Evolutionary conservation across 208 protist genomes (phyloP).

Genomic region (Angomonas deanei): DNA sequence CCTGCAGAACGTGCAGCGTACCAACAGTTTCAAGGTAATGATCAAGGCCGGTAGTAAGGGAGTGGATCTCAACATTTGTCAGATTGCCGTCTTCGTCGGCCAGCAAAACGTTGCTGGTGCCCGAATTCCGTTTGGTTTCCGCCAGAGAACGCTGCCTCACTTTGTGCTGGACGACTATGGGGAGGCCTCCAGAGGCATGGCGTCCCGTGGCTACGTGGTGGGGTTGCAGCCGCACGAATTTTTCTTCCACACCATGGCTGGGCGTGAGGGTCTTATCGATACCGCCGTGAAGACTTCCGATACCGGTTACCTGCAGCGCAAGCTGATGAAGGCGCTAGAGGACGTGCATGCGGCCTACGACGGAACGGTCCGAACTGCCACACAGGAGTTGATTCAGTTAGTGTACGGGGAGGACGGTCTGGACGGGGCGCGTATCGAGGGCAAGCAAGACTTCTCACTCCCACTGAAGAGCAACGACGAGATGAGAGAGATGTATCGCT

Average conservation of each 20-base stretch:
- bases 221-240: conserved; percentile 99
- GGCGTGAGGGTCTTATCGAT: conserved; percentile 99
- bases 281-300: conserved; percentile 99
- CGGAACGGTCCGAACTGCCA: conserved; percentile 96
- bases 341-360: conserved; percentile 98
- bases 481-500: conserved; percentile 61
- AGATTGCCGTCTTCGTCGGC: conserved; percentile 99
- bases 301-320: conserved; percentile 94
- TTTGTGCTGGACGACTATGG: conserved; percentile 98
- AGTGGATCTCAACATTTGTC: conserved; percentile 98
- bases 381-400: conserved; percentile 95
- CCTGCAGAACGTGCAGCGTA: conserved; percentile 69
- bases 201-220: conserved; percentile 97
- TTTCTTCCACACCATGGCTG: conserved; percentile 99
- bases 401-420: conserved; percentile 99
- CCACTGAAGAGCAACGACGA: conserved; percentile 59
- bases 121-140: conserved; percentile 98
- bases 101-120: conserved; percentile 99
- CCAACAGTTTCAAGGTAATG: conserved; percentile 97
- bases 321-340: conserved; percentile 98
- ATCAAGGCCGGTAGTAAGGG: conserved; percentile 98
- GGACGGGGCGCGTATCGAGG: conserved; percentile 93
- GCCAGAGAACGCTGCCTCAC: conserved; percentile 96
- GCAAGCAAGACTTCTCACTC: conserved; percentile 69
- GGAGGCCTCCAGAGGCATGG: conserved; percentile 96